Base-by-base conservation (phyloP, 192 early-diverging fungal species). In the Kappamyces sp. region DNA sequence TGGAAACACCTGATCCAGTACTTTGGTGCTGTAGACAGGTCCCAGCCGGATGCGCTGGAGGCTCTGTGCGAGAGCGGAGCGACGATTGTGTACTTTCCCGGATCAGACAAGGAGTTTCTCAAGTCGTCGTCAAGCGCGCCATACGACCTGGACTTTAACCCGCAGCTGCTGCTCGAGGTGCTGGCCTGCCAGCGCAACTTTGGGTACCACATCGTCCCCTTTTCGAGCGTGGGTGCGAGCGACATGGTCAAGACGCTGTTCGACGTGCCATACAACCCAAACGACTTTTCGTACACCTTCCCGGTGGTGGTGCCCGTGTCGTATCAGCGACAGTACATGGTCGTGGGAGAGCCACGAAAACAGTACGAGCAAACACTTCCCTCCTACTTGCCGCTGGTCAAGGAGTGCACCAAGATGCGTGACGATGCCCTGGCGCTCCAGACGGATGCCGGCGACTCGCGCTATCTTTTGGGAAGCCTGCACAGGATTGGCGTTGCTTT, bases 1-100 rank as follows among this genome's bases (percentile, higher is more conserved):
- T 71, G 70, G 70, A 71, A 71, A 44, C 70, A 71, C 40, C 10
- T 71, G 37, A 10, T 71, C 6, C 55, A 71, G 51, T 71, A 68
- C 49, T 58, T 71, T 38, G 70, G 70, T 8, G 70, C 70, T 10
- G 51, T 71, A 5, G 55, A 57, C 33, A 31, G 32, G 47, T 35
- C 55, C 7, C 31, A 44, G 34, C 32, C 23, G 2, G 36, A 57
- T 35, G 55, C 55, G 9, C 32, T 57, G 31, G 38, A 57, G 41
- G 41, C 12, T 15, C 41, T 35, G 6, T 57, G 55, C 38, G 9
- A 57, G 33, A 44, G 41, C 5, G 63, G 63, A 2, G 42, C 57
- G 31, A 13, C 64, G 1, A 3, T 65, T 0, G 13, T 65, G 23
- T 4, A 58, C 9, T 55, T 58, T 47, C 64, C 64, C 9, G 64